A percentile compares a stretch with the other conserved stretches of the same genome.
These are phyloP conservation scores for Pseudozyma sp. DNA, from an alignment of 1,284 basidiomycete genomes.

Conservation along the genomic window DNA sequence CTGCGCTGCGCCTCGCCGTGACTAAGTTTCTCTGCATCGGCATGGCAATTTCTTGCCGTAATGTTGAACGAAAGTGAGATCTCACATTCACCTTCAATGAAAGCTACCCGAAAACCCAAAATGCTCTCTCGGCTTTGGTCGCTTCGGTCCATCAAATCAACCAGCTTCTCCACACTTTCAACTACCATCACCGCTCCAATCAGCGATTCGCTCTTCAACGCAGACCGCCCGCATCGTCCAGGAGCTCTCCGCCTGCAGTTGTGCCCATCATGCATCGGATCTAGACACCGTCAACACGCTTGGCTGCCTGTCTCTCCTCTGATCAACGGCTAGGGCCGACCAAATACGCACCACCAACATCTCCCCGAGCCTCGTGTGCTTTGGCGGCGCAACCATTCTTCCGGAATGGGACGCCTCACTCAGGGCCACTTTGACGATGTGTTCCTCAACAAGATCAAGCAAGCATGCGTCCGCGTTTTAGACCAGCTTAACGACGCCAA, in stretches of 20 bases:
- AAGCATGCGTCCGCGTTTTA: constrained; percentile 40
- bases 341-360: background rate
- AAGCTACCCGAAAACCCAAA: no score
- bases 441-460: constrained; percentile 49
- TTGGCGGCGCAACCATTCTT: background rate
- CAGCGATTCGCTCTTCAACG: no score
- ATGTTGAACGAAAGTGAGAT: no score
- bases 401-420: constrained; percentile 36
- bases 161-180: no score
- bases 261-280: background rate
- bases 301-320: background rate
- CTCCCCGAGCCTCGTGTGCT: background rate
- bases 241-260: background rate
- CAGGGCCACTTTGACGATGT: constrained; percentile 44
- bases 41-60: no score
- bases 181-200: no score
- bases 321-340: background rate
- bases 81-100: no score
- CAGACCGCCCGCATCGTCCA: no score
- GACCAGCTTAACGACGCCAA: constrained; percentile 48
- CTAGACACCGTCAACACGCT: background rate
- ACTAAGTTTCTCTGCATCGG: background rate
- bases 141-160: no score
- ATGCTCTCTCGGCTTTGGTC: no score
- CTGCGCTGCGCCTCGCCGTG: no score